Conservation (phyloP, 352 stramenopile species). For the Phytophthora megakarya region DNA sequence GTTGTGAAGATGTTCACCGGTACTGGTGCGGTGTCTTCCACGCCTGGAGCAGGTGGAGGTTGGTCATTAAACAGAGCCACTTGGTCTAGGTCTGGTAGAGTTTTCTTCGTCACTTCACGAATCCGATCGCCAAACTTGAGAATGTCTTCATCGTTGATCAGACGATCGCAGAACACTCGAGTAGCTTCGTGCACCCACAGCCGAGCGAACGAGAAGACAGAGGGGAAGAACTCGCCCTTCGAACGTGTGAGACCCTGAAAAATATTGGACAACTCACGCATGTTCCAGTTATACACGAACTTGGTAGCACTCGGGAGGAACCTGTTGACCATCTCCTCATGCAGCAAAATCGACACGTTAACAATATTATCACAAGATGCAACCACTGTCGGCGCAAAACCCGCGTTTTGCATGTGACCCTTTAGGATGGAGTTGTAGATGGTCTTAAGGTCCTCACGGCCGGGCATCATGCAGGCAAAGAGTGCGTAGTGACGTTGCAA, state of each 20-base stretch:
- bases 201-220: constrained; percentile 80
- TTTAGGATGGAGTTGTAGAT: constrained; percentile 97
- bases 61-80: constrained; percentile 84
- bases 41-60: constrained; percentile 28
- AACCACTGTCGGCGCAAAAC: constrained; percentile 63
- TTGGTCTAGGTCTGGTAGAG: constrained; percentile 86
- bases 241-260: constrained; percentile 95
- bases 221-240: constrained; percentile 93
- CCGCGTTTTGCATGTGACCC: constrained; percentile 91
- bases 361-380: constrained; percentile 88
- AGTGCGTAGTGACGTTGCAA: constrained; percentile 96
- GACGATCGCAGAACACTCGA: constrained; percentile 97
- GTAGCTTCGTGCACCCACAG: constrained; percentile 97
- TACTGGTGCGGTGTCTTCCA: constrained; percentile 26
- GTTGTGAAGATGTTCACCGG: constrained; percentile 95
- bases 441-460: constrained; percentile 93
- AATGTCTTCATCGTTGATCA: constrained; percentile 96
- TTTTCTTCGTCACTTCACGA: constrained; percentile 93
- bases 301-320: constrained; percentile 97
- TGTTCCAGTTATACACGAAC: constrained; percentile 99
- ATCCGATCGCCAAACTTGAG: constrained; percentile 93
- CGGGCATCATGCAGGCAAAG: constrained; percentile 96
- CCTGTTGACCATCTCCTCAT: constrained; percentile 93
- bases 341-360: constrained; percentile 90
- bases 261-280: constrained; percentile 96